Evolutionary conservation across 495 filamentous ascomycete genomes (phyloP).

Genomic region (Trichoderma parareesei): DNA sequence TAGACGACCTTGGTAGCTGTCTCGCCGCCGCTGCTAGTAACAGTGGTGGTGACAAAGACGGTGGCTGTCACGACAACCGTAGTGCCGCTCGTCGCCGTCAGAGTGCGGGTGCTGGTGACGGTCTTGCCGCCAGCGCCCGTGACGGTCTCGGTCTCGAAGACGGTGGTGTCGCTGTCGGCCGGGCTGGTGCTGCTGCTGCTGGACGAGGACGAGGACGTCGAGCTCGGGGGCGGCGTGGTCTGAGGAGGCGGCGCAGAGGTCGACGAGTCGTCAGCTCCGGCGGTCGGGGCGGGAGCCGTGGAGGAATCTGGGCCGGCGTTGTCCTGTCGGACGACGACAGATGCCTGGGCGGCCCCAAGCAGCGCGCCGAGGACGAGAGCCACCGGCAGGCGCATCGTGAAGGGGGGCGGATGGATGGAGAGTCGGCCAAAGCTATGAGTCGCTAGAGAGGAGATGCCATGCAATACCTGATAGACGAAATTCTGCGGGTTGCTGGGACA

Average conservation of each 20-base stretch:
- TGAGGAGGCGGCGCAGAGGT: neutral
- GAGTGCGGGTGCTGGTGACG: slow-evolving; percentile 6
- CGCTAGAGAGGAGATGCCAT: neutral
- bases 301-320: neutral
- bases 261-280: neutral
- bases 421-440: neutral
- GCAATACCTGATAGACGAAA: neutral
- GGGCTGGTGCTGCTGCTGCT: neutral
- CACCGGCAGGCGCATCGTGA: neutral
- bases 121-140: neutral
- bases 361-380: slow-evolving; percentile 7
- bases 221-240: neutral
- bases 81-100: neutral
- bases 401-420: neutral
- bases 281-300: neutral
- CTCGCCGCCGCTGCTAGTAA: slow-evolving; percentile 12
- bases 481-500: neutral
- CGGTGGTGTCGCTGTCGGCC: neutral
- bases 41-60: slow-evolving; percentile 14
- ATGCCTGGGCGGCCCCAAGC: slow-evolving; percentile 4
- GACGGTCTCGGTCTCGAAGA: slow-evolving; percentile 13
- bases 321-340: neutral
- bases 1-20: slow-evolving; percentile 14
- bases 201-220: neutral
- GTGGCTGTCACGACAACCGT: slow-evolving; percentile 12